Conservation (phyloP, 768 basidiomycete genomes). For the Suillus hirtellus region DNA sequence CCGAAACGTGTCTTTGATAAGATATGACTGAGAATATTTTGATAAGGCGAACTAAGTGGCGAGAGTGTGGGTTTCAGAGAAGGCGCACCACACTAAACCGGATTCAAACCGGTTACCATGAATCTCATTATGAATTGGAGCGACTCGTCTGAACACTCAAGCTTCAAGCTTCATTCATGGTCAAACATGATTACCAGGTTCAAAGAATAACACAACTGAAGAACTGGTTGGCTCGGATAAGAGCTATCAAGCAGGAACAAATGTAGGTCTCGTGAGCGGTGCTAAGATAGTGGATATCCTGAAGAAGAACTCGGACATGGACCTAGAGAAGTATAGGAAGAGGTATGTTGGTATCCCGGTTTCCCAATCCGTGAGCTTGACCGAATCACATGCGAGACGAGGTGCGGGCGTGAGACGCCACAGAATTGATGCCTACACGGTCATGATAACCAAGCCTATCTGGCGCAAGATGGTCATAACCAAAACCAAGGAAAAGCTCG, state of each 20-base stretch:
- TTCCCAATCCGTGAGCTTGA: neutral
- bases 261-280: conserved; percentile 35
- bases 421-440: neutral
- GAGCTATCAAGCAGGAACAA: conserved; percentile 30
- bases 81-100: neutral
- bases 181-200: conserved; percentile 31
- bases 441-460: conserved; percentile 32
- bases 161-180: conserved; percentile 12
- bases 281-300: conserved; percentile 34
- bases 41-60: conserved; percentile 8
- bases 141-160: too few species aligned
- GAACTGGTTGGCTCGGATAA: conserved; percentile 32
- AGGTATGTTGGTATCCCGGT: conserved; percentile 17
- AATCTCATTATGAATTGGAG: neutral
- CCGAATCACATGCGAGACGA: conserved; percentile 26
- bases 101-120: neutral
- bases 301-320: conserved; percentile 34
- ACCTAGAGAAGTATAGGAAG: conserved; percentile 30
- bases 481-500: conserved; percentile 31
- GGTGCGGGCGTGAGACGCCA: neutral
- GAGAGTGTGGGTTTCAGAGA: conserved; percentile 3
- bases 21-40: conserved; percentile 5
- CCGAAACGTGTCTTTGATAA: conserved; percentile 16
- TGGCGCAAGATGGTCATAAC: conserved; percentile 33
- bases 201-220: conserved; percentile 34